Percentiles rank a stretch among this genome's conserved stretches.
These are phyloP conservation scores for Nicotiana noctiflora DNA, from an alignment of 257 asterid species.

Conservation along the genomic window DNA sequence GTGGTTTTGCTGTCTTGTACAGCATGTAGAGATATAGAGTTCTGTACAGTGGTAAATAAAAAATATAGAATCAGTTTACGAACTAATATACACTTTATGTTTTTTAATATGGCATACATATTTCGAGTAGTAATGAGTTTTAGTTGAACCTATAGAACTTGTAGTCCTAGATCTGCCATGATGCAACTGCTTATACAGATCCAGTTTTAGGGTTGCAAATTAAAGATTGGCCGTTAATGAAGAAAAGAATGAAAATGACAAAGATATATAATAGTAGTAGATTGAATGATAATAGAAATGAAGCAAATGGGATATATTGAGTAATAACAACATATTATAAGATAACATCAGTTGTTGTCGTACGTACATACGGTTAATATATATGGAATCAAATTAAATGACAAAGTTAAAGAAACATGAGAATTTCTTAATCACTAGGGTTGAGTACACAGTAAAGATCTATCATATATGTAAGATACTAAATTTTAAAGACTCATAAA, in stretches of 20 bases:
- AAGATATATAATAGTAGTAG: neutral
- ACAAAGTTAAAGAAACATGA: neutral
- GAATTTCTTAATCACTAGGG: neutral
- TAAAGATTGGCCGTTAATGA: neutral
- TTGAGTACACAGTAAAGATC: slow-evolving; percentile 1
- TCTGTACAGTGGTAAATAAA: neutral
- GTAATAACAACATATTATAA: neutral
- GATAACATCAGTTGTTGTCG: neutral
- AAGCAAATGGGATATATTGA: neutral
- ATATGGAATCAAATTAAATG: neutral
- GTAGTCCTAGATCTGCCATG: neutral
- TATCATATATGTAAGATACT: neutral
- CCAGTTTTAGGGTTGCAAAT: neutral
- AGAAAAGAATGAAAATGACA: neutral
- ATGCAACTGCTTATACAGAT: neutral
- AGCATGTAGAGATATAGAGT: neutral
- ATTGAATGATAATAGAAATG: neutral
- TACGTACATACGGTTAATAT: neutral
- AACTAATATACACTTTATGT: too few species aligned
- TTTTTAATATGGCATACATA: too few species aligned
- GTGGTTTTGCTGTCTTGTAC: too few species aligned
- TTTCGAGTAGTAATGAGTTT: neutral
- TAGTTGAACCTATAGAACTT: neutral
- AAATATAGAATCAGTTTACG: neutral
- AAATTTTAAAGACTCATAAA: neutral